A percentile compares a stretch with the other conserved stretches of the same genome.
phyloP scores from a whole-genome alignment of 1,284 basidiomycete genomes.

The Tremellales sp. region DNA sequence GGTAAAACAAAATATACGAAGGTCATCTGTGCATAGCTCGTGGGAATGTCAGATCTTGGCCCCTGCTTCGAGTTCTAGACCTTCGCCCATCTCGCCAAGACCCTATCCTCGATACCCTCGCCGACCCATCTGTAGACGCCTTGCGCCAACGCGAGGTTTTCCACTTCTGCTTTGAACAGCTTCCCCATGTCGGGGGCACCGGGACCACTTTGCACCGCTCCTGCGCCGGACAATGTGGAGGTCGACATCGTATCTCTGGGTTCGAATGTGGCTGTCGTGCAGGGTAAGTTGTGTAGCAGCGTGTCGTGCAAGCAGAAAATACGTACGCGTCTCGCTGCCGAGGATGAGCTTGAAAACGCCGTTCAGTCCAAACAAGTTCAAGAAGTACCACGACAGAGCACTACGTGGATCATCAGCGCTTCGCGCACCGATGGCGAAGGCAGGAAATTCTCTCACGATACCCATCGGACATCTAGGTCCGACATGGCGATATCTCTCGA shows the following conservation, averaged over 20 bases:
- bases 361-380: conserved; percentile 97
- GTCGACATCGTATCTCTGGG: conserved; percentile 68
- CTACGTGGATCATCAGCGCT: conserved; percentile 12
- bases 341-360: conserved; percentile 90
- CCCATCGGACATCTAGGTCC: conserved; percentile 98
- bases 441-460: conserved; percentile 56
- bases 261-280: conserved; percentile 63
- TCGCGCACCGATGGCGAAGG: neutral
- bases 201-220: conserved; percentile 50
- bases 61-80: no score
- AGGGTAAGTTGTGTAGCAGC: conserved; percentile 4
- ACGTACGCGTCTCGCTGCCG: conserved; percentile 82
- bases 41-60: no score
- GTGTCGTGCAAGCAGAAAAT: conserved; percentile 1
- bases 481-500: conserved; percentile 92
- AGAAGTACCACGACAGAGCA: conserved; percentile 97
- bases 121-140: conserved; percentile 78
- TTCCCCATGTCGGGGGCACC: conserved; percentile 80
- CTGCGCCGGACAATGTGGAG: conserved; percentile 62
- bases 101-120: conserved; percentile 69
- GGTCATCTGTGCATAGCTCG: no score
- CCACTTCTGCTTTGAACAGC: conserved; percentile 84
- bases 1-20: no score
- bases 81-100: conserved; percentile 71
- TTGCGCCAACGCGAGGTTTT: conserved; percentile 88